A percentile compares a stretch with the other conserved stretches of the same genome.
Conservation (phyloP, 169 alveolate genomes). For the Cystoisospora suis region DNA sequence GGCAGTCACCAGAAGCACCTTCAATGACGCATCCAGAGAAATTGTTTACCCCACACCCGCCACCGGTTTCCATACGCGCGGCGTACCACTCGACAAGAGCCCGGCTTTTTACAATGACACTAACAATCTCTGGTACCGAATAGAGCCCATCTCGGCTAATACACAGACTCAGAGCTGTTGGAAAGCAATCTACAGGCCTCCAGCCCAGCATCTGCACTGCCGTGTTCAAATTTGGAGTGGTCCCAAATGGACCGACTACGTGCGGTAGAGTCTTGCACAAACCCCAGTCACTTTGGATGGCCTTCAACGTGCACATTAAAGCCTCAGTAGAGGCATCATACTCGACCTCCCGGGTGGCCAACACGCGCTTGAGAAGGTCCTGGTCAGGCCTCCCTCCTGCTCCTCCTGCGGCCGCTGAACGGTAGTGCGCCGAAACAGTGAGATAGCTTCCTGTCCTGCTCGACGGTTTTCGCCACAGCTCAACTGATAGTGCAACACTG, state of each 20-base stretch:
- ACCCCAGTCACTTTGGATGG: background rate
- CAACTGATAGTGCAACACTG: background rate
- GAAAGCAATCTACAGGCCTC: background rate
- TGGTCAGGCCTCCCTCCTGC: background rate
- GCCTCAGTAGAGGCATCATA: background rate
- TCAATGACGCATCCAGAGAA: too few relatives aligned
- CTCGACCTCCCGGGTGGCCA: conserved; percentile 8
- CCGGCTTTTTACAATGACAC: background rate
- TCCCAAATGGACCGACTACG: background rate
- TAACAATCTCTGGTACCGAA: background rate
- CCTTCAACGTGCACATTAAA: background rate
- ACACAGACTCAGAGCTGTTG: background rate
- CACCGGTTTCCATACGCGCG: background rate
- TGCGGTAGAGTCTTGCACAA: background rate
- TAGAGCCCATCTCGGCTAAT: background rate
- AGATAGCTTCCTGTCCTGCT: background rate
- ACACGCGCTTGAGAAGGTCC: background rate
- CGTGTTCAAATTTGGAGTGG: background rate
- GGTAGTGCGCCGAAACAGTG: background rate
- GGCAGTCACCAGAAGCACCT: too few relatives aligned
- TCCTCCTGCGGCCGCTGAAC: background rate
- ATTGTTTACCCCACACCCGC: too few relatives aligned
- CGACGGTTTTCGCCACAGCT: background rate
- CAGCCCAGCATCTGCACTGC: background rate
- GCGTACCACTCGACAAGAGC: background rate